Evolutionary conservation across 106 monocot species (phyloP).

Genomic region (Alisma plantagoaquatica): DNA sequence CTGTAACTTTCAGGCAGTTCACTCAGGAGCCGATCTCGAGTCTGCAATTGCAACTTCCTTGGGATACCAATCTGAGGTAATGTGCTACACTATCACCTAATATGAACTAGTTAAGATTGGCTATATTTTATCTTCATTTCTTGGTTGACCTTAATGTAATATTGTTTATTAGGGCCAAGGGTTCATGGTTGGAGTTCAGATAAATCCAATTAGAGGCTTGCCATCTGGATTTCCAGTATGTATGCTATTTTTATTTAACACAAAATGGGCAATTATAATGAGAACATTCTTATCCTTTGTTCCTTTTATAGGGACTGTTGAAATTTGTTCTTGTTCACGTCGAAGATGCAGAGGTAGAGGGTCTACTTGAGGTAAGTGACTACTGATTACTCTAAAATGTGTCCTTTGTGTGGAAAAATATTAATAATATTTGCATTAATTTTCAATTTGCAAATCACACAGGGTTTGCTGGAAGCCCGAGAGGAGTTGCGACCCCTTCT

Average conservation of each 20-base stretch:
- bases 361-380: conserved; percentile 70
- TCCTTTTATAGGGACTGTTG: conserved; percentile 37
- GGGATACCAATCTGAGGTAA: conserved; percentile 86
- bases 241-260: neutral
- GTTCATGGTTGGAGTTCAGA: conserved; percentile 96
- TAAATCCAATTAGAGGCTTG: conserved; percentile 85
- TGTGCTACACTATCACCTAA: neutral
- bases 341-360: conserved; percentile 75
- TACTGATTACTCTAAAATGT: no score
- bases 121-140: no score
- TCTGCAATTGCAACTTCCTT: conserved; percentile 94
- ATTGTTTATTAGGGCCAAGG: conserved; percentile 74
- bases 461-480: conserved; percentile 89
- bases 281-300: no score
- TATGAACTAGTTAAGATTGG: neutral
- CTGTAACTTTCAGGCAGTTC: conserved; percentile 88
- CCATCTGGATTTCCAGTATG: conserved; percentile 89
- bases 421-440: no score
- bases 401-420: no score
- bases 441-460: no score
- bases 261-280: no score
- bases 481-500: conserved; percentile 62
- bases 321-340: conserved; percentile 64
- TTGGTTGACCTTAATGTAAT: no score
- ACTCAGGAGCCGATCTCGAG: conserved; percentile 98